Conservation (phyloP, 2,329 filamentous ascomycete species). For the Diplodia intermedia region DNA sequence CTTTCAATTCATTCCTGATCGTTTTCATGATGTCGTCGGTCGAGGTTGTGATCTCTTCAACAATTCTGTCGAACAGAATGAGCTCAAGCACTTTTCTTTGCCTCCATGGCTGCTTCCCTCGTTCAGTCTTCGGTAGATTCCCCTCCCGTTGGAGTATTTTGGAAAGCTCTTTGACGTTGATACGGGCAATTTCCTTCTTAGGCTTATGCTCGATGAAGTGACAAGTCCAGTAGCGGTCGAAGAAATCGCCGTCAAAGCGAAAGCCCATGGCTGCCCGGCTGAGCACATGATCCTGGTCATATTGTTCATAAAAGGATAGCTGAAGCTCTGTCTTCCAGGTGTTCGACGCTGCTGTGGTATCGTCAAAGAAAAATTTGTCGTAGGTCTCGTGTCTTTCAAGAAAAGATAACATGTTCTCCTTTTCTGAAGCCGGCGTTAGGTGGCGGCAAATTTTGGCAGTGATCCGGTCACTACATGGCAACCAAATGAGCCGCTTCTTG, state of each 20-base stretch:
- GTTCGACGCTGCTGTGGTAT: conserved; percentile 38
- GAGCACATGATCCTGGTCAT: too few relatives aligned
- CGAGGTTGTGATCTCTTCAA: not conserved
- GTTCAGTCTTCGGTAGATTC: not conserved
- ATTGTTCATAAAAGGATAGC: conserved; percentile 31
- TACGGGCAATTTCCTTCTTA: too few relatives aligned
- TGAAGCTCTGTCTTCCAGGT: conserved; percentile 44
- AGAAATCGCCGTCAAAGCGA: too few relatives aligned
- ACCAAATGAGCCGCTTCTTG: conserved; percentile 16
- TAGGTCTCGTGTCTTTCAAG: conserved; percentile 37
- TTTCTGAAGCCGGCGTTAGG: conserved; percentile 31
- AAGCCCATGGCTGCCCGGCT: too few relatives aligned
- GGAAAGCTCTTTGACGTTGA: too few relatives aligned
- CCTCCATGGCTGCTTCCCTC: not conserved
- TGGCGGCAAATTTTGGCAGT: conserved; percentile 33
- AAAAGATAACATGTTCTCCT: conserved; percentile 34
- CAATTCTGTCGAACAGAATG: not conserved
- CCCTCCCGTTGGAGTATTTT: too few relatives aligned
- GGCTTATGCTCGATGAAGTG: too few relatives aligned
- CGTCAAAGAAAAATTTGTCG: conserved; percentile 38
- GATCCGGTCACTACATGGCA: not conserved
- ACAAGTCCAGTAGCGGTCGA: too few relatives aligned
- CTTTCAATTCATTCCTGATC: not conserved
- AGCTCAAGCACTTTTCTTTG: not conserved
- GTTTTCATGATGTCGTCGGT: not conserved